Evolutionary conservation across 805 yeast species (phyloP).

Genomic region (Candida silvatica): DNA sequence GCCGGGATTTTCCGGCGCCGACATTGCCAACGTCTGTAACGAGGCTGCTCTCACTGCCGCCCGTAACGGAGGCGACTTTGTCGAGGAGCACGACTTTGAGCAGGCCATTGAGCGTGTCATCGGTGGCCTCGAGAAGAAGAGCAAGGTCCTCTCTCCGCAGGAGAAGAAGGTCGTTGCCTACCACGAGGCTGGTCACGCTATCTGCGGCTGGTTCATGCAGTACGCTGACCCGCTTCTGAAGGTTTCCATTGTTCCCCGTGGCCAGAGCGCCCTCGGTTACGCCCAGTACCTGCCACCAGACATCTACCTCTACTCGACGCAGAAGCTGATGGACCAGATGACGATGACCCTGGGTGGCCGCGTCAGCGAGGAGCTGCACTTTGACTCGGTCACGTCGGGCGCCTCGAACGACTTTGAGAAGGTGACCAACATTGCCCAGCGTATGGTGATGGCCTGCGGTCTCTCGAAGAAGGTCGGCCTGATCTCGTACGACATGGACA

Average conservation of each 20-base stretch:
- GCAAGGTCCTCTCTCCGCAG: constrained; percentile 67
- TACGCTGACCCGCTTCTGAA: constrained; percentile 86
- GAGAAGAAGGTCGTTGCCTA: constrained; percentile 85
- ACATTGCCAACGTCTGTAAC: constrained; percentile 89
- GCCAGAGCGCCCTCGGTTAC: constrained; percentile 92
- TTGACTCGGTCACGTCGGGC: constrained; percentile 82
- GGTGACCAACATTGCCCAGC: constrained; percentile 80
- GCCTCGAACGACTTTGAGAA: constrained; percentile 91
- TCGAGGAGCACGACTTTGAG: constrained; percentile 71
- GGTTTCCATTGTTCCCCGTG: constrained; percentile 92
- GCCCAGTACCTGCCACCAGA: constrained; percentile 93
- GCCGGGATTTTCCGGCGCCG: constrained; percentile 95
- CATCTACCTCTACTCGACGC: constrained; percentile 65
- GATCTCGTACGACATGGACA: constrained; percentile 42
- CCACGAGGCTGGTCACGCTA: constrained; percentile 96
- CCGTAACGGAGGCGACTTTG: constrained; percentile 54
- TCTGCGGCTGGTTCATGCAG: constrained; percentile 87
- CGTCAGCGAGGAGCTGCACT: constrained; percentile 85
- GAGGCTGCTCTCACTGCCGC: constrained; percentile 95
- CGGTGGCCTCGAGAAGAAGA: constrained; percentile 88
- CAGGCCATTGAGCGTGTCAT: constrained; percentile 90
- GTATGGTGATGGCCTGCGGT: constrained; percentile 83
- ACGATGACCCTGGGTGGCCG: constrained; percentile 93
- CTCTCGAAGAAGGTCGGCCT: constrained; percentile 77
- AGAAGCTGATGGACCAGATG: constrained; percentile 77